Conservation (phyloP, 805 yeast genomes). For the Lachancea lanzarotensis region DNA sequence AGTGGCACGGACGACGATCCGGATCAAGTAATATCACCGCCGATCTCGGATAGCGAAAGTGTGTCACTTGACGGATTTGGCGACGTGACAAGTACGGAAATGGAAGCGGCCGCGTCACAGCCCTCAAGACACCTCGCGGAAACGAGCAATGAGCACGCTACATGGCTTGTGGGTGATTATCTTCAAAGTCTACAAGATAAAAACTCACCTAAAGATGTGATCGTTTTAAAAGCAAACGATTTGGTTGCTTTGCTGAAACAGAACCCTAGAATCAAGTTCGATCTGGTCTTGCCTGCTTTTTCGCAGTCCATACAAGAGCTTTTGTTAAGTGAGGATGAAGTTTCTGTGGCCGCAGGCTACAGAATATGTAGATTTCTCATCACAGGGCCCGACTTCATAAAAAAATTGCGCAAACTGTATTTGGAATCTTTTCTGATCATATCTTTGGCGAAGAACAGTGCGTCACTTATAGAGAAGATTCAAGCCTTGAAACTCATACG, state of each 20-base stretch:
- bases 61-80: constrained; percentile 1
- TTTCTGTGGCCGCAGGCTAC: constrained; percentile 69
- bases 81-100: constrained; percentile 23
- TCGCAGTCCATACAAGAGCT: constrained; percentile 54
- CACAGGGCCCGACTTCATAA: constrained; percentile 47
- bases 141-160: constrained; percentile 24
- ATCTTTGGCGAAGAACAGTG: constrained; percentile 53
- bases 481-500: constrained; percentile 73
- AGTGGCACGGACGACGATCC: not conserved
- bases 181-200: constrained; percentile 31
- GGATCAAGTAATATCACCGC: not conserved
- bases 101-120: constrained; percentile 37
- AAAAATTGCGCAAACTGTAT: constrained; percentile 46
- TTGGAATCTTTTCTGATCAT: constrained; percentile 58
- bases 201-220: constrained; percentile 19
- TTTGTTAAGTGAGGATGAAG: constrained; percentile 49
- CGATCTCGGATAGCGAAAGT: constrained; percentile 3
- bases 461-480: constrained; percentile 56
- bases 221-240: constrained; percentile 55
- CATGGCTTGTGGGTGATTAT: constrained; percentile 33
- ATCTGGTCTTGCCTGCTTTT: constrained; percentile 53
- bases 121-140: constrained; percentile 5
- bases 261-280: constrained; percentile 56
- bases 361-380: constrained; percentile 63
- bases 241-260: constrained; percentile 49